Conservation (phyloP, 2,329 filamentous ascomycete genomes). For the Talaromyces verruculosus region DNA sequence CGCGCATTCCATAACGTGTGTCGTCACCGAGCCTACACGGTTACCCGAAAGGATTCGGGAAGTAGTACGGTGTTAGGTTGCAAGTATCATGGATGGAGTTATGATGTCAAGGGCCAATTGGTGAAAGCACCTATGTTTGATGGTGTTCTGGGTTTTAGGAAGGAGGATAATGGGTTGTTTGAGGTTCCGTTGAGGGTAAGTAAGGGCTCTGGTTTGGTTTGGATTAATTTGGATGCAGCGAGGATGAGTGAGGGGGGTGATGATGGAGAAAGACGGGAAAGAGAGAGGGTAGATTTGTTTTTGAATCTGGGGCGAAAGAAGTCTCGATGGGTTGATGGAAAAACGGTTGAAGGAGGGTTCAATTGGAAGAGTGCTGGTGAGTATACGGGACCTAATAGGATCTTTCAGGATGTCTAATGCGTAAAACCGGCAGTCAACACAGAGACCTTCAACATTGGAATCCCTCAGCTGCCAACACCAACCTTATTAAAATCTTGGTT, state of each 20-base stretch:
- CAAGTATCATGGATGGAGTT: slow-evolving; percentile 65
- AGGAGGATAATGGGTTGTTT: slow-evolving; percentile 57
- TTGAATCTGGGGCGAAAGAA: not conserved
- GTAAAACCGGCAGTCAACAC: not conserved
- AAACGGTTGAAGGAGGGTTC: slow-evolving; percentile 30
- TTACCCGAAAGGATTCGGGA: slow-evolving; percentile 55
- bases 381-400: not conserved
- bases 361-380: slow-evolving; percentile 39
- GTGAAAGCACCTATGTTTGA: slow-evolving; percentile 62
- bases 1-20: slow-evolving; percentile 65
- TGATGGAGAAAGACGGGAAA: not conserved
- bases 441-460: slow-evolving; percentile 12
- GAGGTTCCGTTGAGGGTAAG: slow-evolving; percentile 31
- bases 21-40: slow-evolving; percentile 60
- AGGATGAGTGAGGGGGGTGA: slow-evolving; percentile 23
- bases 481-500: slow-evolving; percentile 5
- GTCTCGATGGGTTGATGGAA: slow-evolving; percentile 31
- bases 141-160: slow-evolving; percentile 57
- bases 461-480: not conserved
- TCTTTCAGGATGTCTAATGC: not conserved
- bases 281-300: not conserved
- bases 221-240: slow-evolving; percentile 31
- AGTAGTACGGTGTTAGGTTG: slow-evolving; percentile 56
- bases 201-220: slow-evolving; percentile 14
- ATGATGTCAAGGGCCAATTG: slow-evolving; percentile 57